Evolutionary conservation across 2,329 filamentous ascomycete genomes (phyloP).

Genomic region (Fonsecaea monophora): DNA sequence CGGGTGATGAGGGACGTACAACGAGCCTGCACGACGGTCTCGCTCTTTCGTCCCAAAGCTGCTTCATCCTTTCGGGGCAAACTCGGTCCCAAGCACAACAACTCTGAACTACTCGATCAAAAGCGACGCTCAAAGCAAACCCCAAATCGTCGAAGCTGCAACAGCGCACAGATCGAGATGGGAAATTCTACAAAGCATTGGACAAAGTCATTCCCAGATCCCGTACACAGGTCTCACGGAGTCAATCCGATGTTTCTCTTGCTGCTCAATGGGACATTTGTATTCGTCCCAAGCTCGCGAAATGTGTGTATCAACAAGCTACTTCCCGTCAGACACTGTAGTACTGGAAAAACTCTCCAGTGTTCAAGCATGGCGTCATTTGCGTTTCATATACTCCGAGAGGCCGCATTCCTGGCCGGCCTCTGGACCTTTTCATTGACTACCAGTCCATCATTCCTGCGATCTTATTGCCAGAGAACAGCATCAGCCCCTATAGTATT

Average conservation of each 20-base stretch:
- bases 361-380: constrained; percentile 57
- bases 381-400: constrained; percentile 30
- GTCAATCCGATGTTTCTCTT: constrained; percentile 41
- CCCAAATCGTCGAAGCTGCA: not conserved
- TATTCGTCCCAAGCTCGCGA: constrained; percentile 52
- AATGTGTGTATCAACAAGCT: constrained; percentile 38
- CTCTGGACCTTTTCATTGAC: constrained; percentile 6
- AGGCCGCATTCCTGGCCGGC: not conserved
- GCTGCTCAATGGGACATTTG: constrained; percentile 52
- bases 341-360: constrained; percentile 36
- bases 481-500: constrained; percentile 44
- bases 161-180: not conserved
- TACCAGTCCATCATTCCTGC: not conserved
- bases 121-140: not conserved
- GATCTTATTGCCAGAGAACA: constrained; percentile 39
- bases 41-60: constrained; percentile 45
- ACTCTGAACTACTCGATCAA: constrained; percentile 7
- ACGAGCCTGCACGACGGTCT: constrained; percentile 48
- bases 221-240: constrained; percentile 45
- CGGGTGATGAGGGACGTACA: constrained; percentile 50
- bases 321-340: not conserved
- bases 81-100: not conserved
- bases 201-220: not conserved
- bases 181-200: not conserved
- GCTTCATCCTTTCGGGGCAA: not conserved